Evolutionary conservation across 768 basidiomycete genomes (phyloP).

Genomic region (Suillus alpinus): DNA sequence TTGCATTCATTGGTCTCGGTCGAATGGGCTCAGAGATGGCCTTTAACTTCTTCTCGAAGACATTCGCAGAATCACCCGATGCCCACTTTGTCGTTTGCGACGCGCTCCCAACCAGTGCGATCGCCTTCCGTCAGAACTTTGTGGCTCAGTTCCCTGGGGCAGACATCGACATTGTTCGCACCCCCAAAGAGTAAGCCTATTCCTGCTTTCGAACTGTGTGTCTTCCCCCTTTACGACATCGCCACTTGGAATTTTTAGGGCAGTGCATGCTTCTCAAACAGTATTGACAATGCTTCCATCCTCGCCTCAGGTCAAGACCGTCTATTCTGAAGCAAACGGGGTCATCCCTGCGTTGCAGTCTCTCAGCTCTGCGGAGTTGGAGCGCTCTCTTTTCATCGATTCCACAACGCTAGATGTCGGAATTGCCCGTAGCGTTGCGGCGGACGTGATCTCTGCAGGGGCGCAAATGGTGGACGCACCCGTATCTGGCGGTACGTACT

Average conservation of each 20-base stretch:
- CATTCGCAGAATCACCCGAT: constrained; percentile 49
- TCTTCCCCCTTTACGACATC: constrained; percentile 12
- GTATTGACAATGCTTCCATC: constrained; percentile 93
- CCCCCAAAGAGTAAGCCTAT: constrained; percentile 69
- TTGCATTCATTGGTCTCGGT: constrained; percentile 83
- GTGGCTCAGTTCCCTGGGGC: constrained; percentile 55
- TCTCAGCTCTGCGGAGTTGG: constrained; percentile 37
- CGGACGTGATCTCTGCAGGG: constrained; percentile 48
- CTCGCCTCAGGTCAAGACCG: constrained; percentile 79
- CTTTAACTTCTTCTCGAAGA: constrained; percentile 79
- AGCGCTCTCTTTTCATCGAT: constrained; percentile 72
- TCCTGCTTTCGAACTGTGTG: neutral
- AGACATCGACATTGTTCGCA: constrained; percentile 52
- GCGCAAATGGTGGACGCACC: constrained; percentile 90
- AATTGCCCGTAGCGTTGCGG: constrained; percentile 65
- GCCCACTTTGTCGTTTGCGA: constrained; percentile 78
- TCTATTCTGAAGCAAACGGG: constrained; percentile 61
- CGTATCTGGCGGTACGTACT: constrained; percentile 79
- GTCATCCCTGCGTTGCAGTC: constrained; percentile 62
- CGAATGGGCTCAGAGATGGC: constrained; percentile 90
- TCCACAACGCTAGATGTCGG: constrained; percentile 87
- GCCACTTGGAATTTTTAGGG: constrained; percentile 39
- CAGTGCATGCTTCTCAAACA: constrained; percentile 57
- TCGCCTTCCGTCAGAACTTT: constrained; percentile 56
- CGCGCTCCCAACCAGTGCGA: constrained; percentile 56